phyloP scores from a whole-genome alignment of 1,284 basidiomycete genomes.

The Anthracocystis walkeri region DNA sequence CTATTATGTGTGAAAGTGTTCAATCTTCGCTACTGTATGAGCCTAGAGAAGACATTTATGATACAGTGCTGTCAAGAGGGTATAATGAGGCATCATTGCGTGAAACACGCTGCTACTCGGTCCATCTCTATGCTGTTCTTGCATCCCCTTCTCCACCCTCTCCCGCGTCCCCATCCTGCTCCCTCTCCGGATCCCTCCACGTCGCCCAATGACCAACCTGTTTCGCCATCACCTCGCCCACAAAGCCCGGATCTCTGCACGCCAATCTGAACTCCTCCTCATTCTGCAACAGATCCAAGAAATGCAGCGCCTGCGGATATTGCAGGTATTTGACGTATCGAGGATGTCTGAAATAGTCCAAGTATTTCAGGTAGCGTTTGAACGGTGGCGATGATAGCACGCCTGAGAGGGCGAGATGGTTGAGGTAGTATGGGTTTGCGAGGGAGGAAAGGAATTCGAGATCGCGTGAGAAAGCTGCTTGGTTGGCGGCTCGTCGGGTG shows the following conservation, averaged over 20 bases:
- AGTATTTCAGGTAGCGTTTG: slow-evolving; percentile 56
- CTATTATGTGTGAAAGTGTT: not conserved
- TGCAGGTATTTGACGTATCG: slow-evolving; percentile 60
- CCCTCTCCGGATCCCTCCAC: slow-evolving; percentile 51
- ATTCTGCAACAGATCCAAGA: slow-evolving; percentile 55
- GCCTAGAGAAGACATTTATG: not conserved
- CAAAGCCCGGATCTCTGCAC: slow-evolving; percentile 56
- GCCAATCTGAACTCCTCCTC: slow-evolving; percentile 57
- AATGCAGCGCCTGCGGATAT: slow-evolving; percentile 62
- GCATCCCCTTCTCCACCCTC: not conserved
- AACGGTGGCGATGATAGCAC: slow-evolving; percentile 52
- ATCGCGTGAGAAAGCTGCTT: slow-evolving; percentile 59
- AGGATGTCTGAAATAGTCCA: slow-evolving; percentile 61
- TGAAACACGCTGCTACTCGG: not conserved
- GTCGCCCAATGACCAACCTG: slow-evolving; percentile 65
- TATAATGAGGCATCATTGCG: slow-evolving; percentile 5
- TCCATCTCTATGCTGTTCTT: not conserved
- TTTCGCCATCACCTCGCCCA: slow-evolving; percentile 54
- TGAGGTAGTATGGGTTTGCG: slow-evolving; percentile 63
- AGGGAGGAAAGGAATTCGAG: slow-evolving; percentile 65
- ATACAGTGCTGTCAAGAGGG: slow-evolving; percentile 5
- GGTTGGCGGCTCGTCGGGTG: slow-evolving; percentile 39
- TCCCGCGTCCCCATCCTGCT: not conserved
- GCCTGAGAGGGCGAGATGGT: slow-evolving; percentile 55
- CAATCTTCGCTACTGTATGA: too few relatives aligned